Evolutionary conservation across 768 basidiomycete species (phyloP), one percentile per base, ranked within the genome.

Genomic region (Kondoa malvinella): DNA sequence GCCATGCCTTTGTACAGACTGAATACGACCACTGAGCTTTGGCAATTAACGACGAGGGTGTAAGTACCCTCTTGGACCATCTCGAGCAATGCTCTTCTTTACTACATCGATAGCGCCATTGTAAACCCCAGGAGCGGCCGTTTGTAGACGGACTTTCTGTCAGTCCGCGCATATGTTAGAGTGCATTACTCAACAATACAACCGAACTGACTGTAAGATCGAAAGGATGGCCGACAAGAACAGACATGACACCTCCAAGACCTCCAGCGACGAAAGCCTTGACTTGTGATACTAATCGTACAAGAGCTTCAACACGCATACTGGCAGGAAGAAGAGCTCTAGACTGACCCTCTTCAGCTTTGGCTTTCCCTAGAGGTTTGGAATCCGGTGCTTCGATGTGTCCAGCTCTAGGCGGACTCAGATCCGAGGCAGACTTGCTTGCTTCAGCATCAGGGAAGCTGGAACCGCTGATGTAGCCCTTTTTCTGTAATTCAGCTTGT

Each of bases 191-290:
- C 50, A 27, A 32, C 21, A 66, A 8, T 21, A 33, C 50, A 66
- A n/a, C 34, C 16, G n/a, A 56, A 67, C 31, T 78, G 68, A 50
- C 40, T 50, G 89, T 95, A 74, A 97, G 80, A 79, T 99, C 95
- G 76, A 97, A 99, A 8, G 95, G 95, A 75, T 99, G 95, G 1
- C 95, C 92, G 70, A 95, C 92, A 29, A 94, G 81, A 16, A 95
- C 92, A 33, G 87, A 88, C 70, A 84, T 81, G 66, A 86, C 80
- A 71, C 95, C 95, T 69, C 95, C 95, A 72, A 88, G 87, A 50
- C 95, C 95, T 72, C 95, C 95, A 33, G 91, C 84, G 66, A 94
- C 81, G 79, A 99, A 97, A 2, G 90, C 84, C 78, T 95, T 97
- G 71, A 82, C 14, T 25, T 60, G 58, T 14, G 30, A 59, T 14